These are phyloP conservation scores for Opeltia flavorubescens DNA, from an alignment of 495 filamentous ascomycete genomes.

Conservation along the genomic window DNA sequence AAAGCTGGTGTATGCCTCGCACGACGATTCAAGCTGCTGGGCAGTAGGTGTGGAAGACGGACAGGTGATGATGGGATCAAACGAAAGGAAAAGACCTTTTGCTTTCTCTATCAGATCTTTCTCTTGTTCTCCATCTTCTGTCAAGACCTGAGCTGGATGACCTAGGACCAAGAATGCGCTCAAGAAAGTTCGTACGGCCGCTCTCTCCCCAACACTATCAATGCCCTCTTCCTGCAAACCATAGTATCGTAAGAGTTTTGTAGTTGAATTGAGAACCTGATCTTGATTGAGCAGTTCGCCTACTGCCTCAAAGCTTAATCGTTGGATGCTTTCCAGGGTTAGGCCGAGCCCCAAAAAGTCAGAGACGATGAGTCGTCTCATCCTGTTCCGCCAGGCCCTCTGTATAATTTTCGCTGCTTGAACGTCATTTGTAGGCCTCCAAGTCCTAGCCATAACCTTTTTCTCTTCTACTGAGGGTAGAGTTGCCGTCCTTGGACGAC, in stretches of 20 bases:
- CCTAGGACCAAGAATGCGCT: conserved; percentile 87
- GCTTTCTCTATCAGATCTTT: conserved; percentile 84
- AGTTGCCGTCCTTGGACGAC: conserved; percentile 50
- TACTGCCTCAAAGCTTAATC: conserved; percentile 71
- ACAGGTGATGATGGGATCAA: conserved; percentile 61
- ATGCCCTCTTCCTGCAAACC: conserved; percentile 57
- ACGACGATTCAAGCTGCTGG: conserved; percentile 40
- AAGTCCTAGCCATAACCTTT: conserved; percentile 27
- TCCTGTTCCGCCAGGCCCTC: conserved; percentile 54
- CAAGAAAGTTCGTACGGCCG: conserved; percentile 76
- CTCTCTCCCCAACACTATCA: conserved; percentile 57
- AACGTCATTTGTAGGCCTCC: conserved; percentile 41
- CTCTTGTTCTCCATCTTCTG: conserved; percentile 71
- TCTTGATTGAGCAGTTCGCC: conserved; percentile 63
- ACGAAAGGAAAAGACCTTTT: conserved; percentile 65
- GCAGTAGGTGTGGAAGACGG: conserved; percentile 33
- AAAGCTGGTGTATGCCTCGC: conserved; percentile 65
- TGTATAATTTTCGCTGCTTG: conserved; percentile 63
- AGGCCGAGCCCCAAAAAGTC: conserved; percentile 57
- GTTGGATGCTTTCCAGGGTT: conserved; percentile 56
- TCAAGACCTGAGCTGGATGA: conserved; percentile 81
- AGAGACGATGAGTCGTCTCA: conserved; percentile 43
- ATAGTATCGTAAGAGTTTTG: conserved; percentile 60
- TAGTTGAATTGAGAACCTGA: conserved; percentile 52
- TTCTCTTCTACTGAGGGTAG: conserved; percentile 44